Conservation (phyloP, 78 protist genomes). For the Dictyostelium firmibasis region DNA sequence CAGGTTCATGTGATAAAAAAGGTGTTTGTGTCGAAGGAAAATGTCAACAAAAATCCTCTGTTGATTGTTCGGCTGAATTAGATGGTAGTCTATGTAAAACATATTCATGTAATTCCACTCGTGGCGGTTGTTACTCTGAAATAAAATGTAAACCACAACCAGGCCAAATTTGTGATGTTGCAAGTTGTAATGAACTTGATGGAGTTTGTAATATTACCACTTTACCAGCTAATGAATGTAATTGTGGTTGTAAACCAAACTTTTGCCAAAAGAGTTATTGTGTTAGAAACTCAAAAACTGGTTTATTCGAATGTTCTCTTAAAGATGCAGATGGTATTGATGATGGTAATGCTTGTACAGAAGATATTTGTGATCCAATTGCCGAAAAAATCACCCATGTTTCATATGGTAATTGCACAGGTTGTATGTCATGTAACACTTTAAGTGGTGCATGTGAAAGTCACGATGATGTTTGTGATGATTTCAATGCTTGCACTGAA, state of each 20-base stretch:
- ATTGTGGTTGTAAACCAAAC: background rate
- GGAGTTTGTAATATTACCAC: background rate
- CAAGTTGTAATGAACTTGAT: background rate
- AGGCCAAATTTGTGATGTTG: background rate
- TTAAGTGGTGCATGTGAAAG: background rate
- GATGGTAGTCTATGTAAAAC: background rate
- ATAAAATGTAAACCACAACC: background rate
- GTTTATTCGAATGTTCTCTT: background rate
- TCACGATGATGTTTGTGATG: background rate
- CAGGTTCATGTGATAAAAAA: background rate
- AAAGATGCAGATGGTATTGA: background rate
- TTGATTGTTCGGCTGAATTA: background rate
- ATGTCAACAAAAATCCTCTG: background rate
- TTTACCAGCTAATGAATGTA: background rate
- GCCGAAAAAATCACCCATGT: background rate
- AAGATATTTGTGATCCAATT: background rate
- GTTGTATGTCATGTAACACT: background rate
- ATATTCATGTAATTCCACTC: background rate
- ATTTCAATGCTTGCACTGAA: constrained; percentile 3
- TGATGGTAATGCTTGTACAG: constrained; percentile 23
- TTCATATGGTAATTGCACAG: background rate
- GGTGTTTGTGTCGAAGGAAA: background rate
- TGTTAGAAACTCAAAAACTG: background rate
- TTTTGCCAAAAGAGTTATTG: background rate
- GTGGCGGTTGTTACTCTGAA: background rate